Percentiles rank a stretch among this genome's conserved stretches.
phyloP scores from a whole-genome alignment of 352 stramenopile genomes.

The Pythium grandisporangium region DNA sequence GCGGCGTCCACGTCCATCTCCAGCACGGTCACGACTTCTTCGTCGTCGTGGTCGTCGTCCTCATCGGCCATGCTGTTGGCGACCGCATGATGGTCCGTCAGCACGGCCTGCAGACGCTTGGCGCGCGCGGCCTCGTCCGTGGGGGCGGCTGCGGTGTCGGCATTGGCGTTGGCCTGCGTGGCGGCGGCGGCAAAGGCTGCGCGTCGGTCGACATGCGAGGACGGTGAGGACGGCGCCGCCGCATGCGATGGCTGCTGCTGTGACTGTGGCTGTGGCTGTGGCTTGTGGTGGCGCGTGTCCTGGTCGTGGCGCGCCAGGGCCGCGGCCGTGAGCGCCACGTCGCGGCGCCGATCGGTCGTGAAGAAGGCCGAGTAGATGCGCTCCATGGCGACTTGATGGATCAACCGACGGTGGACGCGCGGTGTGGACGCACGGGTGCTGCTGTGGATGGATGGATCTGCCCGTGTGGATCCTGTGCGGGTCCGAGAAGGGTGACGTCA shows the following conservation, averaged over 20 bases:
- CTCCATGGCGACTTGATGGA: slow-evolving; percentile 38
- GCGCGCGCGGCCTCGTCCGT: not conserved
- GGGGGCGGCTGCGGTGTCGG: not conserved
- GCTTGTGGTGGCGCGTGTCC: slow-evolving; percentile 10
- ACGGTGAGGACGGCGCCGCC: not conserved
- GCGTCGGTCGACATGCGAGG: too few species aligned
- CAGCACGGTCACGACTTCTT: not conserved
- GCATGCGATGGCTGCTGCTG: not conserved
- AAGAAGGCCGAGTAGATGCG: slow-evolving; percentile 86
- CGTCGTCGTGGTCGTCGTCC: not conserved
- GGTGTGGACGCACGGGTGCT: not conserved
- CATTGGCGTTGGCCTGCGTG: too few species aligned
- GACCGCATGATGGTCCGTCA: too few species aligned
- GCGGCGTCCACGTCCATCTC: not conserved
- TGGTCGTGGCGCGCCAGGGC: slow-evolving; percentile 63
- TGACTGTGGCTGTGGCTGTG: not conserved
- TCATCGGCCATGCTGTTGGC: slow-evolving; percentile 3
- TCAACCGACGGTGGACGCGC: not conserved
- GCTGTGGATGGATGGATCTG: not conserved
- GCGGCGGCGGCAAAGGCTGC: too few species aligned
- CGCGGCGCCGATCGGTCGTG: slow-evolving; percentile 31
- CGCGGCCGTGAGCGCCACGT: slow-evolving; percentile 41
- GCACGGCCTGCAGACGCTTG: not conserved
- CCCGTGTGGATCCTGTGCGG: not conserved
- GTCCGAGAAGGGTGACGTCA: not conserved